Evolutionary conservation across 352 stramenopile genomes (phyloP).

Genomic region (Phytophthora syringae): DNA sequence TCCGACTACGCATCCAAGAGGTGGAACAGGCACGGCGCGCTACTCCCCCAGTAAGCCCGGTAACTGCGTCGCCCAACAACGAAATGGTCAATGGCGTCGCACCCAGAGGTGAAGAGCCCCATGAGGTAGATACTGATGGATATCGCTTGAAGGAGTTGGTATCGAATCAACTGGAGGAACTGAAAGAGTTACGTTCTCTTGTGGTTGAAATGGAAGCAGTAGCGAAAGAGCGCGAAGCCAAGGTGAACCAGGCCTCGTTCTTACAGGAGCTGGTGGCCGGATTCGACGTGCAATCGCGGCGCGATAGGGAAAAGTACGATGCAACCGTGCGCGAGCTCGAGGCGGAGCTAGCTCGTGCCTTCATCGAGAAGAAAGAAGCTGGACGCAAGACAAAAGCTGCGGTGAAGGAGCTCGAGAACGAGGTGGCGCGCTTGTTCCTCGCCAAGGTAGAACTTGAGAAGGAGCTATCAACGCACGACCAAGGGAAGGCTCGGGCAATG

Average conservation of each 20-base stretch:
- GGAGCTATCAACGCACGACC: constrained; percentile 20
- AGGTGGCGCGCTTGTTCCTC: constrained; percentile 59
- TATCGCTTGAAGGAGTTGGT: constrained; percentile 33
- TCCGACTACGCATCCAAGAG: constrained; percentile 35
- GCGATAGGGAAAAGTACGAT: constrained; percentile 45
- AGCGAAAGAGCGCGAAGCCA: constrained; percentile 36
- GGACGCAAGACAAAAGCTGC: constrained; percentile 61
- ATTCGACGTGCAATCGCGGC: constrained; percentile 30
- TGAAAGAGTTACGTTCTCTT: constrained; percentile 42
- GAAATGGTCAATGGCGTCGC: not conserved
- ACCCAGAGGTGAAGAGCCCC: constrained; percentile 1
- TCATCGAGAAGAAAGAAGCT: constrained; percentile 56
- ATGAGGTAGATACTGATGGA: constrained; percentile 29
- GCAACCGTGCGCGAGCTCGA: constrained; percentile 55
- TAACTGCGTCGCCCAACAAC: constrained; percentile 12
- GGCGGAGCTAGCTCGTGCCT: constrained; percentile 57
- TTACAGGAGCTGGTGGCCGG: constrained; percentile 38
- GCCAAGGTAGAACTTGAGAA: constrained; percentile 66
- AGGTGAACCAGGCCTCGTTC: constrained; percentile 31
- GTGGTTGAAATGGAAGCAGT: constrained; percentile 45
- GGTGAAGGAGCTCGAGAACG: constrained; percentile 62
- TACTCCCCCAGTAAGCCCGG: constrained; percentile 9
- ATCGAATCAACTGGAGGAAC: constrained; percentile 37
- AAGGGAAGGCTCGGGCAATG: not conserved
- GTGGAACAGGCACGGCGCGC: constrained; percentile 37